These are phyloP conservation scores for Stemphylium beticola DNA, from an alignment of 2,329 filamentous ascomycete species.

Conservation along the genomic window DNA sequence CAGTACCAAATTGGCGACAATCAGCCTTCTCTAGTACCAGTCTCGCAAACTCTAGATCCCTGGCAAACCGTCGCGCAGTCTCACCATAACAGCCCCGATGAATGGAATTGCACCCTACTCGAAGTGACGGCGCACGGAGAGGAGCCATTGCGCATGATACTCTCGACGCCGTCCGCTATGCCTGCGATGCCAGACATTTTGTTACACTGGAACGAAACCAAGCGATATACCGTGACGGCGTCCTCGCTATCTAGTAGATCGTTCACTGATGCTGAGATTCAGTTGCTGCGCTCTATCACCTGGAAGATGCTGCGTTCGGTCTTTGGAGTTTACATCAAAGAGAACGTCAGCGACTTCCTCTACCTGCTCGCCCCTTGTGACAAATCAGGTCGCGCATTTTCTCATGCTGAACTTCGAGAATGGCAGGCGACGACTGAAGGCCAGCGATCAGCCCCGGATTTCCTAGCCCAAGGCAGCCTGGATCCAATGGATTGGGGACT, in stretches of 20 bases:
- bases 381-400: conserved; percentile 3
- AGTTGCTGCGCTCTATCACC: conserved; percentile 30
- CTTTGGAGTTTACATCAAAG: conserved; percentile 27
- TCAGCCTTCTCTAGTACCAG: conserved; percentile 34
- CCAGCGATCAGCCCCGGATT: conserved; percentile 14
- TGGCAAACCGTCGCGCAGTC: conserved; percentile 31
- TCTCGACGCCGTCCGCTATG: conserved; percentile 30
- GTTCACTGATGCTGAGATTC: conserved; percentile 24
- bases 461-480: conserved; percentile 11
- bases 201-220: conserved; percentile 43
- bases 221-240: conserved; percentile 24
- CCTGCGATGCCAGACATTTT: conserved; percentile 26
- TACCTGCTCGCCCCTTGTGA: conserved; percentile 38
- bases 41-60: conserved; percentile 37
- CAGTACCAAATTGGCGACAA: conserved; percentile 35
- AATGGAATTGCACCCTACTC: conserved; percentile 30
- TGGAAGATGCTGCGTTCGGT: conserved; percentile 34
- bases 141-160: conserved; percentile 25
- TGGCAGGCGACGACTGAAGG: conserved; percentile 27
- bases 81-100: conserved; percentile 16
- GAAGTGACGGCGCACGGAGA: conserved; percentile 18
- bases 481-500: conserved; percentile 32
- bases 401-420: conserved; percentile 15
- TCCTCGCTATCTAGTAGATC: conserved; percentile 16
- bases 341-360: conserved; percentile 36